Evolutionary conservation across 2,329 filamentous ascomycete species (phyloP).

Genomic region (Nemania sp.): DNA sequence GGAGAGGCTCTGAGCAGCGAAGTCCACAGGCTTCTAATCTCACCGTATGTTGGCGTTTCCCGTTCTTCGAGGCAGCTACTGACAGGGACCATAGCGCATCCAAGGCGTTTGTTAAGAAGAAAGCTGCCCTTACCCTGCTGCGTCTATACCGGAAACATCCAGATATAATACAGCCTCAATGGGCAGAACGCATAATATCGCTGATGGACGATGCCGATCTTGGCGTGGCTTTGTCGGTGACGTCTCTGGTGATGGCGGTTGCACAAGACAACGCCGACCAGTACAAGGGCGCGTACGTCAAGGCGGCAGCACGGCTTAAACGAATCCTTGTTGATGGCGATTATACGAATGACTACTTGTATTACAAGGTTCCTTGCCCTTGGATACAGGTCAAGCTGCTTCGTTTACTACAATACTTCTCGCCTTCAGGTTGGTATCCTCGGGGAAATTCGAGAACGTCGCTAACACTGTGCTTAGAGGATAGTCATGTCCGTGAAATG

Average conservation of each 20-base stretch:
- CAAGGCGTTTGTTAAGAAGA: constrained; percentile 99
- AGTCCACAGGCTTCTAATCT: constrained; percentile 93
- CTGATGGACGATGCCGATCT: constrained; percentile 97
- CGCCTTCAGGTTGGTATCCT: constrained; percentile 80
- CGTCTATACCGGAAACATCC: constrained; percentile 95
- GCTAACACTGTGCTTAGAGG: constrained; percentile 69
- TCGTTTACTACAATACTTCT: constrained; percentile 93
- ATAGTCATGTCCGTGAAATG: constrained; percentile 89
- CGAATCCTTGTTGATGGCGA: constrained; percentile 91
- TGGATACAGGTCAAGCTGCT: constrained; percentile 98
- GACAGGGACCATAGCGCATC: constrained; percentile 64
- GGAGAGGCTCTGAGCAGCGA: constrained; percentile 92
- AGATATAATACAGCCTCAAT: constrained; percentile 93
- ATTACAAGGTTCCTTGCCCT: constrained; percentile 99
- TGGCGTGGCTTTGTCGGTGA: constrained; percentile 94
- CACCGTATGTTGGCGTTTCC: constrained; percentile 73
- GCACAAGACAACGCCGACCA: constrained; percentile 94
- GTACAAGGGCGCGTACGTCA: constrained; percentile 94
- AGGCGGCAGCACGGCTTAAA: constrained; percentile 90
- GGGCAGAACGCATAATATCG: constrained; percentile 98
- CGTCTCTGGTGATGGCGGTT: constrained; percentile 92
- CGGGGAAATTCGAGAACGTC: background rate
- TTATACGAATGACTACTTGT: constrained; percentile 90
- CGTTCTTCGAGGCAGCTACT: constrained; percentile 23
- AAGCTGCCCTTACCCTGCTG: constrained; percentile 92